Evolutionary conservation across 1,284 basidiomycete species (phyloP).

Genomic region (Sporisorium sorghi): DNA sequence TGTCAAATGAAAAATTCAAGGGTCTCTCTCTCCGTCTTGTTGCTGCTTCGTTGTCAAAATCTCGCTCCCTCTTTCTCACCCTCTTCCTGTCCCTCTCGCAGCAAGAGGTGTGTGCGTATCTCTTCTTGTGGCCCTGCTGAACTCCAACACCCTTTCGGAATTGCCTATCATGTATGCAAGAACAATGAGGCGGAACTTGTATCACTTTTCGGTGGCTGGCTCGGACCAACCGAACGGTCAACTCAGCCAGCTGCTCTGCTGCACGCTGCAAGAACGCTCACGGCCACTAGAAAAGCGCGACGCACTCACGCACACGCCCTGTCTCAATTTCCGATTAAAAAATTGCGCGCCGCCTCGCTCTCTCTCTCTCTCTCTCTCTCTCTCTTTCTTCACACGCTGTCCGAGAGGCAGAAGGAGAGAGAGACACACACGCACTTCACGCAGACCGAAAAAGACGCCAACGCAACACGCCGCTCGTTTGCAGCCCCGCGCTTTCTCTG

Average conservation of each 20-base stretch:
- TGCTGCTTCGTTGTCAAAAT: too few relatives aligned
- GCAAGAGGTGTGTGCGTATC: too few relatives aligned
- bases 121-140: not conserved
- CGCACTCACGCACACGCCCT: conserved; percentile 7
- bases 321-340: conserved; percentile 1
- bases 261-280: conserved; percentile 1
- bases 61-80: too few relatives aligned
- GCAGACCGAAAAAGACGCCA: conserved; percentile 5
- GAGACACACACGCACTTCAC: conserved; percentile 1
- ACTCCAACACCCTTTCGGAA: not conserved
- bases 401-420: not conserved
- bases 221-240: conserved; percentile 4
- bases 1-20: not conserved
- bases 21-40: too few relatives aligned
- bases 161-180: too few relatives aligned
- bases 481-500: not conserved
- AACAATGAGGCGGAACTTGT: not conserved
- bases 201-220: not conserved
- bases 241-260: not conserved
- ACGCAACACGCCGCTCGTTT: conserved; percentile 6
- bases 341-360: conserved; percentile 7
- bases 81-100: too few relatives aligned
- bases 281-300: not conserved
- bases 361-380: too few relatives aligned
- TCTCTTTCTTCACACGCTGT: not conserved